phyloP scores from a whole-genome alignment of 352 stramenopile species.

The Phytophthora fragariaefolia region DNA sequence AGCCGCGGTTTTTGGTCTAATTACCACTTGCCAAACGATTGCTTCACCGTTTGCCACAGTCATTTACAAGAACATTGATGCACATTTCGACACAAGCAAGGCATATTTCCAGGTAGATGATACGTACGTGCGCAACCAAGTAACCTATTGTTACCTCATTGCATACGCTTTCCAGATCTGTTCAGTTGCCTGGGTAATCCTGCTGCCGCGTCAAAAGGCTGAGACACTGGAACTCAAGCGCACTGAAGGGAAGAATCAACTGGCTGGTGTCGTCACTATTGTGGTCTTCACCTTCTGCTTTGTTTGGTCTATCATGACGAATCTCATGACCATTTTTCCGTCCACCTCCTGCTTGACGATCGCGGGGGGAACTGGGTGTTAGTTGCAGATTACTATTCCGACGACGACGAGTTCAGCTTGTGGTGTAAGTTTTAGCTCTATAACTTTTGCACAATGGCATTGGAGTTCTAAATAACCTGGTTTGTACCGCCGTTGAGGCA shows the following conservation, averaged over 20 bases:
- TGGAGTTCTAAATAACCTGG: constrained; percentile 32
- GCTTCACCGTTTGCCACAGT: constrained; percentile 49
- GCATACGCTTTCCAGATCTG: constrained; percentile 51
- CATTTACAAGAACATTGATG: constrained; percentile 59
- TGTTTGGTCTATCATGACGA: constrained; percentile 56
- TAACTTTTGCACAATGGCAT: constrained; percentile 17
- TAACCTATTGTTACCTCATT: constrained; percentile 48
- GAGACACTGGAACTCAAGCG: constrained; percentile 53
- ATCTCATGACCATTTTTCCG: constrained; percentile 55
- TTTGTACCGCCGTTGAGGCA: not conserved
- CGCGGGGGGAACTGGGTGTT: constrained; percentile 47
- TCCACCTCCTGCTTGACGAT: constrained; percentile 48
- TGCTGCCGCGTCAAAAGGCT: constrained; percentile 50
- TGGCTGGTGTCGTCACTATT: constrained; percentile 47
- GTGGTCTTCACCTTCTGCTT: constrained; percentile 49
- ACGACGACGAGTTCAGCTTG: not conserved
- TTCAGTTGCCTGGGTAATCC: constrained; percentile 43
- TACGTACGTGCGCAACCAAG: constrained; percentile 40
- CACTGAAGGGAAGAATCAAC: constrained; percentile 40
- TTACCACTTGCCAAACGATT: constrained; percentile 51
- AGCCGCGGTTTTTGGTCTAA: constrained; percentile 53
- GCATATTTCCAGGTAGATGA: constrained; percentile 36
- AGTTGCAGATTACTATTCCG: constrained; percentile 7
- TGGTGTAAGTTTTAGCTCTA: constrained; percentile 24
- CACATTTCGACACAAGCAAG: constrained; percentile 48